Evolutionary conservation across 352 stramenopile genomes (phyloP), one percentile per base, ranked within the genome.

Genomic region (Plasmopara muralis): DNA sequence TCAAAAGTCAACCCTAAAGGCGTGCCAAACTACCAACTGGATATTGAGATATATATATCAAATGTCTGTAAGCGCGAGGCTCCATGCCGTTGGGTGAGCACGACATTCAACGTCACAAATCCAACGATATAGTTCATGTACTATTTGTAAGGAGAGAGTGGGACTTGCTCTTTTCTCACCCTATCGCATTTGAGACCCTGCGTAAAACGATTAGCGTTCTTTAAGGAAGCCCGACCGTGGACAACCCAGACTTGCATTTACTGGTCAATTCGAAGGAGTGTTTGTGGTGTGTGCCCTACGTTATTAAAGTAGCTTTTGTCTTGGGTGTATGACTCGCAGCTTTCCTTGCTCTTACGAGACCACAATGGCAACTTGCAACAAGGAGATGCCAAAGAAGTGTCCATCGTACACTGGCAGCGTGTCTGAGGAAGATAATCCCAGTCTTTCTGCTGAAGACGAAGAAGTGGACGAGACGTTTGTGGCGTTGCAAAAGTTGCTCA

Each of bases 401-500:
- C 62, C 72, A n/a, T 69, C 56, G 15, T 64, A 69, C 13, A 64
- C 57, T 18, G 60, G 78, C 37, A 57, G 66, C 37, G 54, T 55
- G 44, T 67, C 62, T 14, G 65, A 70, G 50, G 63, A 83, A 42
- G 65, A 70, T 51, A 62, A 83, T 16, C 62, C 75, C 5, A 75
- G 77, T 1, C 61, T 83, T 30, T 66, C 71, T 6, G 71, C 55
- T 37, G 73, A 88, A 13, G 74, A 88, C 12, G 77, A 85, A 14
- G 79, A 90, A 38, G 68, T 85, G 29, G 80, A 90, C 54, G 80
- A 90, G 60, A 90, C 80, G 35, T 90, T 90, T 46, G 10, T 90
- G 40, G 77, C 80, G 15, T 70, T 90, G 10, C 80, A 90, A 51
- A 85, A 83, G 53, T 61, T 90, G 43, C 64, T 90, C 13, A 78